These are phyloP conservation scores for Geotrichum reessii DNA, from an alignment of 1,139 yeast genomes.

Conservation along the genomic window DNA sequence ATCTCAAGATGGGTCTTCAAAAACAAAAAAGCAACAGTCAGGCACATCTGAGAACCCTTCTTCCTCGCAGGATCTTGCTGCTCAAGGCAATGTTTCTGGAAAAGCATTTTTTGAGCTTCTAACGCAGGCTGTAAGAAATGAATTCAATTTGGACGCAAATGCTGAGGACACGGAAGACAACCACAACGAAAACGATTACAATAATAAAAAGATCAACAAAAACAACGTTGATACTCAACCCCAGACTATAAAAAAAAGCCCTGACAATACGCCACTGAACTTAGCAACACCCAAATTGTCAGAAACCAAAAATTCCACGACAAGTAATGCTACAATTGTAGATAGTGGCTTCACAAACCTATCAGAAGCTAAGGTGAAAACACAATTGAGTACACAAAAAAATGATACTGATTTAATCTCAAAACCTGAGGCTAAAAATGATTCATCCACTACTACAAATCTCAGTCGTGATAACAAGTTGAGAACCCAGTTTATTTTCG, in stretches of 20 bases:
- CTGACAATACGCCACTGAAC: not conserved
- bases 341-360: conserved; percentile 27
- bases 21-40: not conserved
- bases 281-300: not conserved
- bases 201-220: not conserved
- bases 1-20: not conserved
- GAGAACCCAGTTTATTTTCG: conserved; percentile 20
- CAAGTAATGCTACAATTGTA: conserved; percentile 18
- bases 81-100: not conserved
- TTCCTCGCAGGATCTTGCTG: not conserved
- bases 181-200: conserved; percentile 5
- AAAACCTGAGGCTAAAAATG: not conserved
- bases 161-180: conserved; percentile 21
- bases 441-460: not conserved
- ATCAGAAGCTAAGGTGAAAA: conserved; percentile 24
- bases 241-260: no score
- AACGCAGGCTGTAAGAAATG: not conserved
- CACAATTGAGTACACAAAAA: not conserved
- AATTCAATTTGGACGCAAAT: conserved; percentile 7
- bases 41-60: not conserved
- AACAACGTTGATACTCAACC: not conserved
- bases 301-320: not conserved
- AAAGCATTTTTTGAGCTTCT: not conserved
- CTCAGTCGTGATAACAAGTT: not conserved
- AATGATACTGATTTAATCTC: not conserved